Conservation (phyloP, 2,329 filamentous ascomycete genomes). For the Golovinomyces cichoracearum region DNA sequence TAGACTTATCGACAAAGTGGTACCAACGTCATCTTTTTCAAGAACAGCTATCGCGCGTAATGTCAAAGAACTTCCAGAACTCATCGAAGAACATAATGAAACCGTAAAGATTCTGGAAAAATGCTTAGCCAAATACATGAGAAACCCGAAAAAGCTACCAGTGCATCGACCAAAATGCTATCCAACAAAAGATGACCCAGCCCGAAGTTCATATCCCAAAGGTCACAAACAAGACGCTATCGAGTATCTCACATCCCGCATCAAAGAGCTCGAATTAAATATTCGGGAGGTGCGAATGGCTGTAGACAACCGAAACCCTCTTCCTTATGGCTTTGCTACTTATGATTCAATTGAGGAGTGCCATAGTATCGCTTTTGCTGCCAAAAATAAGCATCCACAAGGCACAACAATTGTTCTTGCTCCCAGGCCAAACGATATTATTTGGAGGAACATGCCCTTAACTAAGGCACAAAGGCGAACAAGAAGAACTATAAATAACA, state of each 20-base stretch:
- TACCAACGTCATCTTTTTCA: slow-evolving; percentile 52
- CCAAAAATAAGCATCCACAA: slow-evolving; percentile 54
- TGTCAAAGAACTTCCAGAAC: slow-evolving; percentile 61
- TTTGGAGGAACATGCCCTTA: slow-evolving; percentile 80
- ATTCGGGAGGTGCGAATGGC: slow-evolving; percentile 60
- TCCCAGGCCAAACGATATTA: slow-evolving; percentile 69
- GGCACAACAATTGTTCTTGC: slow-evolving; percentile 56
- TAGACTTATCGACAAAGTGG: slow-evolving; percentile 54
- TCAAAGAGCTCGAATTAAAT: slow-evolving; percentile 54
- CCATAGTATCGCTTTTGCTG: slow-evolving; percentile 61
- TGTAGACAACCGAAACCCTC: slow-evolving; percentile 66
- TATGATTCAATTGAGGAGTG: slow-evolving; percentile 73
- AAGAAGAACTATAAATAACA: slow-evolving; percentile 50
- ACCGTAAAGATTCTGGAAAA: slow-evolving; percentile 60
- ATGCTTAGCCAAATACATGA: slow-evolving; percentile 70
- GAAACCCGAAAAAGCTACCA: slow-evolving; percentile 59
- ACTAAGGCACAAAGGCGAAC: slow-evolving; percentile 40
- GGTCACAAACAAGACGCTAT: slow-evolving; percentile 75
- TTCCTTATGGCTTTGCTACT: slow-evolving; percentile 83
- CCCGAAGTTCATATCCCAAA: slow-evolving; percentile 34
- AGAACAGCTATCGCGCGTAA: slow-evolving; percentile 69
- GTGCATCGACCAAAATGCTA: slow-evolving; percentile 50
- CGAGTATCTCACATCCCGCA: slow-evolving; percentile 68
- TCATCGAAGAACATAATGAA: slow-evolving; percentile 64
- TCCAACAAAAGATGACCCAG: slow-evolving; percentile 54